A percentile compares a stretch with the other conserved stretches of the same genome.
phyloP scores from a whole-genome alignment of 2,329 filamentous ascomycete species.

The Triangularia verruculosa region DNA sequence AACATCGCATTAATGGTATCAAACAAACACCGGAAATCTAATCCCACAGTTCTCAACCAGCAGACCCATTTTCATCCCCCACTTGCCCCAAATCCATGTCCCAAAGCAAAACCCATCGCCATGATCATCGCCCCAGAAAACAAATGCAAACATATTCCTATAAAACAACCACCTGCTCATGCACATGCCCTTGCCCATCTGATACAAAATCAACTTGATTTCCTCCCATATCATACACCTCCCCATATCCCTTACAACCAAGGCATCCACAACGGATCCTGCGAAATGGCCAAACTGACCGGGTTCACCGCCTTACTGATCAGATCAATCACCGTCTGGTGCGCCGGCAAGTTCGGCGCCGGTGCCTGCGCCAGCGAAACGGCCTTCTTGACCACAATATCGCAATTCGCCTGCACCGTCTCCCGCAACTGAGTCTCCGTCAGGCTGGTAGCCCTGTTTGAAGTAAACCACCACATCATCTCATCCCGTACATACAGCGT shows the following conservation, averaged over 20 bases:
- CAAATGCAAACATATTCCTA: neutral
- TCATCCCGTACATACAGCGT: constrained; percentile 95
- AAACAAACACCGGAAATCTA: neutral
- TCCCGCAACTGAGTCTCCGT: constrained; percentile 66
- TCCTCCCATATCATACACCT: neutral
- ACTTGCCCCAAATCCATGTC: neutral
- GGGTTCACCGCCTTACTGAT: constrained; percentile 93
- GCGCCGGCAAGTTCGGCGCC: constrained; percentile 80
- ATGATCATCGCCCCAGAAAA: neutral
- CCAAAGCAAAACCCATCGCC: neutral
- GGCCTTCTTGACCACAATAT: constrained; percentile 88
- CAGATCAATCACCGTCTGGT: constrained; percentile 94
- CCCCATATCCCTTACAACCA: constrained; percentile 65
- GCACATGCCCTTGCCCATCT: neutral
- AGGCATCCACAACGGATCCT: constrained; percentile 95
- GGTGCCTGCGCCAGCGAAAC: constrained; percentile 77
- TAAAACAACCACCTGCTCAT: neutral
- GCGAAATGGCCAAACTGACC: constrained; percentile 72
- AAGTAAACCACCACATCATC: constrained; percentile 90
- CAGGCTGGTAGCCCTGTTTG: constrained; percentile 55
- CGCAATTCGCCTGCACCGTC: constrained; percentile 66
- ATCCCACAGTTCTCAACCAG: neutral
- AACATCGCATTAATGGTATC: neutral
- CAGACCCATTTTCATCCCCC: neutral
- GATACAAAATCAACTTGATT: neutral